Conservation (phyloP, 2,329 filamentous ascomycete species). For the Stemphylium lycopersici region DNA sequence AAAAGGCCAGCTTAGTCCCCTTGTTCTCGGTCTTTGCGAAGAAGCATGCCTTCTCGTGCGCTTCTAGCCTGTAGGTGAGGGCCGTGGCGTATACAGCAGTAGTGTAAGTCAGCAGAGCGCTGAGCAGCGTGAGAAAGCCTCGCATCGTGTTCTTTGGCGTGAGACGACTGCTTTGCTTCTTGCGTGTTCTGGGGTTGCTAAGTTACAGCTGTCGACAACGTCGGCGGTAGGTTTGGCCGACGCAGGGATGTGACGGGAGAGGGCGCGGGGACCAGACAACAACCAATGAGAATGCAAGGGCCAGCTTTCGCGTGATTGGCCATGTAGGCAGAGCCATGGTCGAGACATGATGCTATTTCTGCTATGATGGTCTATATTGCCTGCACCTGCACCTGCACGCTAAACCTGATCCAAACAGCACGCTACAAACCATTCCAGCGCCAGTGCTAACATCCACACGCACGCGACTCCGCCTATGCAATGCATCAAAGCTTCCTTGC, state of each 20-base stretch:
- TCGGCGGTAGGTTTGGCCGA: conserved; percentile 32
- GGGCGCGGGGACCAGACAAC: conserved; percentile 18
- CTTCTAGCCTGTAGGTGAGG: conserved; percentile 87
- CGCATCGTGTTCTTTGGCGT: conserved; percentile 40
- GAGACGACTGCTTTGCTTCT: conserved; percentile 16
- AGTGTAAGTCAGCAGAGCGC: conserved; percentile 72
- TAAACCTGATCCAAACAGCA: conserved; percentile 5
- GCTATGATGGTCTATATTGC: conserved; percentile 10
- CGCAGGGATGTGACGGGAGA: conserved; percentile 20
- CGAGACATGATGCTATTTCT: conserved; percentile 2
- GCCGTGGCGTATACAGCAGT: conserved; percentile 83
- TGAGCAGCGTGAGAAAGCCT: conserved; percentile 38
- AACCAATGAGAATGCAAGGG: conserved; percentile 21
- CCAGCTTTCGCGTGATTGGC: background rate
- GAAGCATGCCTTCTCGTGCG: conserved; percentile 97
- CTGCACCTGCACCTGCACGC: background rate
- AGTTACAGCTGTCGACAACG: conserved; percentile 42
- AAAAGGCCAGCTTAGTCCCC: conserved; percentile 92
- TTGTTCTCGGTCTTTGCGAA: conserved; percentile 78
- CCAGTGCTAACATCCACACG: conserved; percentile 6
- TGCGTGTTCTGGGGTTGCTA: conserved; percentile 13
- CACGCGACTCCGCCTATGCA: conserved; percentile 14
- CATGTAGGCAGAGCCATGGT: background rate
- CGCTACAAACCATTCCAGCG: conserved; percentile 1
- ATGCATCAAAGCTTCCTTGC: conserved; percentile 13